Conservation (phyloP, 73 alveolate genomes). For the Blepharisma japonicum region DNA sequence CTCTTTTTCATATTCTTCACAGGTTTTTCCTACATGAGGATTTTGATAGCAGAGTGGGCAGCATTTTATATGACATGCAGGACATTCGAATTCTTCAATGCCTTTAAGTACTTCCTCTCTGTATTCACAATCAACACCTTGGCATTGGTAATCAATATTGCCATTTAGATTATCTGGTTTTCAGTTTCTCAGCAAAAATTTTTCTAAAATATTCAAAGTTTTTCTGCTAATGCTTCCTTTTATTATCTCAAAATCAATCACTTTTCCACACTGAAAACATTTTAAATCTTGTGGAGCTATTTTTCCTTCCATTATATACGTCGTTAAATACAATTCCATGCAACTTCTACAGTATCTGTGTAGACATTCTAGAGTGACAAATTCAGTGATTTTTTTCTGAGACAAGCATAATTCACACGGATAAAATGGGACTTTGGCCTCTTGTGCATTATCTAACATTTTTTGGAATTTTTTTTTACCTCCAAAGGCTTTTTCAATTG, state of each 20-base stretch:
- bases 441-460: neutral
- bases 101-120: neutral
- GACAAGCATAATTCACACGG: neutral
- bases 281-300: neutral
- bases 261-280: neutral
- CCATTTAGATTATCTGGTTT: neutral
- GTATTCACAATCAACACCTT: neutral
- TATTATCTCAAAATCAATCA: neutral
- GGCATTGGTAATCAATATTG: neutral
- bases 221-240: neutral
- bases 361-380: neutral
- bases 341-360: slow-evolving; percentile 3
- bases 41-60: slow-evolving; percentile 1
- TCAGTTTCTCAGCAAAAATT: neutral
- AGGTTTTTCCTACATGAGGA: slow-evolving; percentile 4
- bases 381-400: neutral
- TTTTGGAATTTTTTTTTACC: neutral
- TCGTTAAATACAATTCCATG: neutral
- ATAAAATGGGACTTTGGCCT: neutral
- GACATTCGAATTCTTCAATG: neutral
- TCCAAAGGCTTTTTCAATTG: slow-evolving; percentile 17
- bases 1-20: neutral
- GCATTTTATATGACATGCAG: neutral
- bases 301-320: neutral
- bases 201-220: neutral